Evolutionary conservation across 257 asterid species (phyloP), one percentile per base, ranked within the genome.

Genomic region (Solanum neorickii): DNA sequence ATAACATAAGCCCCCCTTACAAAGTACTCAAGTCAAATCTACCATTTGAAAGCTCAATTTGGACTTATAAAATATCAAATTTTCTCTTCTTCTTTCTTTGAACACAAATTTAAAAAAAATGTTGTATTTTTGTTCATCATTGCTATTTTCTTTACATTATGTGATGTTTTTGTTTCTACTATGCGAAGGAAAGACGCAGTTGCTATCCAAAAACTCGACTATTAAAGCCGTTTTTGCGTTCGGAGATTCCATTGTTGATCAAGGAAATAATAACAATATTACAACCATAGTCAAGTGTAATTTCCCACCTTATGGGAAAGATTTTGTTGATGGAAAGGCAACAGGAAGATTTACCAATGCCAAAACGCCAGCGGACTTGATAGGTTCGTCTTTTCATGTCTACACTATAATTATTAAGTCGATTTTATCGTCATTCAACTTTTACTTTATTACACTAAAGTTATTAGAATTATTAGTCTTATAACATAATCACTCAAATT

Each of bases 201-300:
- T 86, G 12, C 12, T 68, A 56, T 90, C 93, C 1, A 14, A 83
- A 29, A 92, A 89, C 65, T 44, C 23, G 18, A 80, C 85, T 1
- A 33, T 94, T 27, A 94, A 95, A 8, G 94, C 95, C 5, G 91
- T 93, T 18, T 10, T 93, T 37, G 86, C 83, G 5, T 94, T 95
- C 12, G 96, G 98, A 82, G 97, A 94, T 42, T 94, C 97, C 42
- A 84, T 94, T 15, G 93, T 93, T n/a, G 98, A 94, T 62, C 91
- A 92, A 6, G 97, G 97, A 12, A 95, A 92, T 87, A 93, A 94
- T 83, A 94, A 95, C 85, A 87, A 89, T 42, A 87, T 93, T 7
- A 82, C 73, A 0, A 94, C 98, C 1, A 39, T 91, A 4, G 70
- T 83, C 11, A 94, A 92, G 84, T 89, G 83, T 65, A 90, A 95